Percentiles rank a stretch among this genome's conserved stretches.
Evolutionary conservation across 495 filamentous ascomycete species (phyloP).

Genomic region (Trichoderma erinaceum): DNA sequence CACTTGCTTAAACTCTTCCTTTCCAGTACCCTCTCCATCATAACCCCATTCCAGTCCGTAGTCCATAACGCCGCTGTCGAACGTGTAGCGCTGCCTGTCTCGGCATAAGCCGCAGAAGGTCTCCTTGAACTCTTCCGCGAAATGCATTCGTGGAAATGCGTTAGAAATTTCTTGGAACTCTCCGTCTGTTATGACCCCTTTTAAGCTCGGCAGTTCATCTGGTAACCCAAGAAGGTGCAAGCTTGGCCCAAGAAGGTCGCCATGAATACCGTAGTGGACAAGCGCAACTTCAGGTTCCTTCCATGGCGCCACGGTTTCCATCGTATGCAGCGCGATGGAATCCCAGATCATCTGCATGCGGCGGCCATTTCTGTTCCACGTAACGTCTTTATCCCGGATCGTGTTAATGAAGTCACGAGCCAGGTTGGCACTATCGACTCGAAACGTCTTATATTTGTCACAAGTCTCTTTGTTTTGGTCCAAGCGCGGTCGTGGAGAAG

Average conservation of each 20-base stretch:
- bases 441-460: neutral
- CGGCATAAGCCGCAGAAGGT: neutral
- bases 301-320: neutral
- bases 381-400: neutral
- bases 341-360: neutral
- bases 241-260: neutral
- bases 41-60: neutral
- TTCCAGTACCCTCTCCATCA: neutral
- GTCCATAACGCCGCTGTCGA: neutral
- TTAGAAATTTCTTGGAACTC: neutral
- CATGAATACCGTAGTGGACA: neutral
- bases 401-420: neutral
- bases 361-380: neutral
- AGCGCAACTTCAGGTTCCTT: neutral
- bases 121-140: neutral
- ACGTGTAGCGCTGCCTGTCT: neutral
- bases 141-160: neutral
- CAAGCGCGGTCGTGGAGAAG: neutral
- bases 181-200: neutral
- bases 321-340: neutral
- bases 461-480: neutral
- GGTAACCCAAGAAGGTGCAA: neutral
- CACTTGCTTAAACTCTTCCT: neutral
- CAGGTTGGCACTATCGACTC: neutral
- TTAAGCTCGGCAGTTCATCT: neutral